Conservation (phyloP, 73 alveolate genomes). For the Paramecium bursaria region DNA sequence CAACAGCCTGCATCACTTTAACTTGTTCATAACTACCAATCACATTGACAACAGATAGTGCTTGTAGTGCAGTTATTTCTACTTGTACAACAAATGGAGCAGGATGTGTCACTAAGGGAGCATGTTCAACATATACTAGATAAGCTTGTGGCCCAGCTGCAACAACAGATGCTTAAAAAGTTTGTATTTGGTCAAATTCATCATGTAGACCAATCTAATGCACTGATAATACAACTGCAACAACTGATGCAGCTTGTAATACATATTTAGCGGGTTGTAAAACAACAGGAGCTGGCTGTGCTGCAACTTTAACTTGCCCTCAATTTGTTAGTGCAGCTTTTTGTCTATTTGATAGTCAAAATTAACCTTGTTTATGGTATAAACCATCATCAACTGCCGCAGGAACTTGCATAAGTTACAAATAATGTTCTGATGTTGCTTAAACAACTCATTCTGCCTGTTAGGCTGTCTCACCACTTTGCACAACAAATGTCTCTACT, state of each 20-base stretch:
- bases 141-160: slow-evolving; percentile 3
- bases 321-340: too few relatives aligned
- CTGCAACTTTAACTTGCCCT: slow-evolving; percentile 12
- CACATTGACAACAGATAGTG: too few relatives aligned
- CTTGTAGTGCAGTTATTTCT: too few relatives aligned
- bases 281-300: slow-evolving; percentile 49
- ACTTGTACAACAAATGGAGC: too few relatives aligned
- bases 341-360: slow-evolving; percentile 3
- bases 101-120: too few relatives aligned
- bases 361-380: slow-evolving; percentile 30
- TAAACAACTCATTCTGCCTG: neutral
- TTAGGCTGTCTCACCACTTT: neutral
- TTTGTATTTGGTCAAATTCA: too few relatives aligned
- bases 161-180: too few relatives aligned
- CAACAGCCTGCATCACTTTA: neutral
- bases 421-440: neutral
- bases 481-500: neutral
- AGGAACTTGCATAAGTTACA: slow-evolving; percentile 26
- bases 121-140: neutral
- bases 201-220: slow-evolving; percentile 50
- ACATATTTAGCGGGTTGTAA: slow-evolving; percentile 3
- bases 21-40: neutral
- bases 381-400: too few relatives aligned
- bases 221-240: neutral
- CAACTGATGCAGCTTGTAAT: slow-evolving; percentile 11